phyloP scores from a whole-genome alignment of 805 yeast genomes.

The Tetrapisispora iriomotensis region DNA sequence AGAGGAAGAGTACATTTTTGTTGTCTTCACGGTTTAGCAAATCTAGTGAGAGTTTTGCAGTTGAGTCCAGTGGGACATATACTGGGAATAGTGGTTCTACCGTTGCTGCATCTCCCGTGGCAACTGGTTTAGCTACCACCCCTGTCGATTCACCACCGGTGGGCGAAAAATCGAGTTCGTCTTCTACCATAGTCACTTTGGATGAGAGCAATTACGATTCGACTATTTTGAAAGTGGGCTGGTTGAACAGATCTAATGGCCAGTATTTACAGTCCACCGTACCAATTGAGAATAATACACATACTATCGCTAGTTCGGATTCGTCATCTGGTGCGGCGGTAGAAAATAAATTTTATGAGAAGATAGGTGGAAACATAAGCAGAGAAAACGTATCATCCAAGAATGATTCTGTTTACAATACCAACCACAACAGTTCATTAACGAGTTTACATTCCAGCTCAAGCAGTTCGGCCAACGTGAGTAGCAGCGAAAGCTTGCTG shows the following conservation, averaged over 20 bases:
- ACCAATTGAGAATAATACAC: neutral
- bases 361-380: neutral
- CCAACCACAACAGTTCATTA: too few species aligned
- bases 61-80: too few species aligned
- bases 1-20: constrained; percentile 3
- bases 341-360: neutral
- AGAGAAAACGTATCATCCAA: neutral
- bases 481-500: constrained; percentile 4
- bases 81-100: too few species aligned
- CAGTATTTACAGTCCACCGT: constrained; percentile 5
- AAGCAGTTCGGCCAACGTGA: neutral
- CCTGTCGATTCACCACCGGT: neutral
- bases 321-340: neutral
- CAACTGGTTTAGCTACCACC: neutral
- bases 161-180: neutral
- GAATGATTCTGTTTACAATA: too few species aligned
- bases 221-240: constrained; percentile 41
- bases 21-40: constrained; percentile 1
- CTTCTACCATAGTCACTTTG: constrained; percentile 5
- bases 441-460: too few species aligned
- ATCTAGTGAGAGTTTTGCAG: neutral
- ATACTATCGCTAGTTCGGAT: neutral
- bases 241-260: constrained; percentile 46
- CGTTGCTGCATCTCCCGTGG: neutral
- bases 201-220: constrained; percentile 31